Evolutionary conservation across 768 basidiomycete species (phyloP).

Genomic region (Leccinum boreale): DNA sequence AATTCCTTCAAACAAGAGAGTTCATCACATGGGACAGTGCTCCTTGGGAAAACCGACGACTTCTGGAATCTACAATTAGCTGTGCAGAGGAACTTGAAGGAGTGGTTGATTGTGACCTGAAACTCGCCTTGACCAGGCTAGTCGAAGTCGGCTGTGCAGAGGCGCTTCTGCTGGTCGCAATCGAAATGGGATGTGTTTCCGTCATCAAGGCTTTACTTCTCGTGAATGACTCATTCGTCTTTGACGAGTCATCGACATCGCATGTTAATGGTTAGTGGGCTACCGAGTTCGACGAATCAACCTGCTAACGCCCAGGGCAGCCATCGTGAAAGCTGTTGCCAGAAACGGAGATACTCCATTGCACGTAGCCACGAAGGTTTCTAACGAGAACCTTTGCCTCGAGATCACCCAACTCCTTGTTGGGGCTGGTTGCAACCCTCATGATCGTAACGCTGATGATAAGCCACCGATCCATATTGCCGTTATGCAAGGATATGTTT

Average conservation of each 20-base stretch:
- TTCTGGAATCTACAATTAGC: not conserved
- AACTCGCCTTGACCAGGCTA: not conserved
- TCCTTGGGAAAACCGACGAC: not conserved
- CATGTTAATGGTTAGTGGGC: not conserved
- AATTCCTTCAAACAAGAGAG: not conserved
- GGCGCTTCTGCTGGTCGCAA: conserved; percentile 2
- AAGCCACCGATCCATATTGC: not conserved
- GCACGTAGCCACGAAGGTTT: too few relatives aligned
- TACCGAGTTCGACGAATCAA: rapidly evolving
- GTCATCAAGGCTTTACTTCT: not conserved
- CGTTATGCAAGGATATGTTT: not conserved
- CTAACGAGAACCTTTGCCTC: not conserved
- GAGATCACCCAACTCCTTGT: not conserved
- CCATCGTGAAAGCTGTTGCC: not conserved
- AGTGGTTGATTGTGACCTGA: not conserved
- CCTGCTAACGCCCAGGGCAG: not conserved
- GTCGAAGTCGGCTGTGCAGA: not conserved
- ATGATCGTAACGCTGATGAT: not conserved
- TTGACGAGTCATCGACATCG: too few relatives aligned
- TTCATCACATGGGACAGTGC: not conserved
- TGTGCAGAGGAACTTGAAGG: not conserved
- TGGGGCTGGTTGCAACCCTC: not conserved
- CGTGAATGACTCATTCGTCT: too few relatives aligned
- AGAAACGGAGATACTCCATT: too few relatives aligned
- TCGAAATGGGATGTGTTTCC: conserved; percentile 3